Base-by-base conservation (phyloP, 192 early-diverging fungal species). In the Rhizoclosmatium globosum region DNA sequence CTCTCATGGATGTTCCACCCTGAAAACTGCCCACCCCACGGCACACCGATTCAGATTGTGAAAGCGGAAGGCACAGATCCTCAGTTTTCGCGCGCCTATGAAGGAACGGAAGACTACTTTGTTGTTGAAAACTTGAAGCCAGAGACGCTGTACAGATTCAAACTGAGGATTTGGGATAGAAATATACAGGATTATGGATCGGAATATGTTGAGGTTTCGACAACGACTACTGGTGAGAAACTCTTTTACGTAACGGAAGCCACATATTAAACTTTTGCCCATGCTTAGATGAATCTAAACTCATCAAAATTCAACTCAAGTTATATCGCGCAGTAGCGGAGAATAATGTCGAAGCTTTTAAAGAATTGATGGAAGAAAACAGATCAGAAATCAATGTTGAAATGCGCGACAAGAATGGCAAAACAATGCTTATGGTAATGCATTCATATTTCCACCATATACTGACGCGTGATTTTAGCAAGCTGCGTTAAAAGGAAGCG, bases 341-440 rank as follows among this genome's bases (percentile, higher is more conserved):
- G 31, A 79, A 81, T 39, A 81, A 88, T 48, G 71, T 77, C 15
- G 64, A 53, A n/a, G 79, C 70, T 19, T 83, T 84, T 53, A 31
- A 64, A 11, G 46, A 62, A 2, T 68, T 86, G 44, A 50, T 86
- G 42, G 64, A 77, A 11, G 75, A 83, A 45, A 60, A 84, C 58
- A 60, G 81, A 11, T 72, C 77, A 45, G 79, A 85, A 44, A 76
- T 88, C 21, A 79, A 76, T n/a, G 48, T 86, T 39, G 87, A 86
- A 60, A 79, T 84, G 47, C 56, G 87, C 7, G 87, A 88, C 62
- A 79, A 82, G 44, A 76, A 74, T 41, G 87, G 87, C 6, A 82
- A 84, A 73, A 88, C 85, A 21, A 69, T 84, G 41, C 65, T 86
- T 50, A 88, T 88, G 87, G 82, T 87, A 60, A 42, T 48, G 44